Percentiles rank a stretch among this genome's conserved stretches.
phyloP scores from a whole-genome alignment of 108 stramenopile genomes.

The Mediolabrus comicus region DNA sequence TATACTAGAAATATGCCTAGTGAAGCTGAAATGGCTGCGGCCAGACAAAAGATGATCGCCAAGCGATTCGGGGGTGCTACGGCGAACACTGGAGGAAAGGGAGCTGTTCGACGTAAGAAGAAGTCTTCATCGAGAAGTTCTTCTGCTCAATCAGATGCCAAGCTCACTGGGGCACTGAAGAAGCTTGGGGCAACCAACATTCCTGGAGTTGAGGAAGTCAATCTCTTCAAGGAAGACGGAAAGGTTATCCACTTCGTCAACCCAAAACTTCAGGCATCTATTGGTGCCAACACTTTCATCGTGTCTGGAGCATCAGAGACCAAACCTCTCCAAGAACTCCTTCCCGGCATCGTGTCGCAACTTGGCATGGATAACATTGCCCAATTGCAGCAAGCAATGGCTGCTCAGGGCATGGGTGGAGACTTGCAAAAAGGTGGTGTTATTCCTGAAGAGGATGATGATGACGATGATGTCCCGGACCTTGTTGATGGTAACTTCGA shows the following conservation, averaged over 20 bases:
- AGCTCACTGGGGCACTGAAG: slow-evolving; percentile 91
- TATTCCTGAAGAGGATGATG: slow-evolving; percentile 67
- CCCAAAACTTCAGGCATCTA: slow-evolving; percentile 96
- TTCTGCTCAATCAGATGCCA: slow-evolving; percentile 91
- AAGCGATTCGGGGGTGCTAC: slow-evolving; percentile 88
- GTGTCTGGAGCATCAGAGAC: slow-evolving; percentile 91
- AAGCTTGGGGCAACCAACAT: slow-evolving; percentile 97
- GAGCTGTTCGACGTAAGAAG: slow-evolving; percentile 92
- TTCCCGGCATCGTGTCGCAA: slow-evolving; percentile 95
- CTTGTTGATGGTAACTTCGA: slow-evolving; percentile 97
- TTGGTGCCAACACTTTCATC: slow-evolving; percentile 97
- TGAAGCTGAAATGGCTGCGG: slow-evolving; percentile 56
- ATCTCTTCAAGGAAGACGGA: slow-evolving; percentile 98
- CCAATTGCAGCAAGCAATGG: slow-evolving; percentile 78
- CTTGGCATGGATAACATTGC: slow-evolving; percentile 93
- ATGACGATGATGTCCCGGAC: slow-evolving; percentile 94
- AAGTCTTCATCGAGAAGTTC: slow-evolving; percentile 83
- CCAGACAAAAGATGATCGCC: slow-evolving; percentile 88
- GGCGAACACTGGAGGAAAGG: slow-evolving; percentile 90
- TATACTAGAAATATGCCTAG: background rate
- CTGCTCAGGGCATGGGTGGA: slow-evolving; percentile 39
- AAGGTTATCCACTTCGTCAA: slow-evolving; percentile 96
- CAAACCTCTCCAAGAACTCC: slow-evolving; percentile 91
- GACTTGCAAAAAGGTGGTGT: slow-evolving; percentile 33
- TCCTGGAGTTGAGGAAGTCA: slow-evolving; percentile 97